Evolutionary conservation across 768 basidiomycete species (phyloP), one percentile per base, ranked within the genome.

Genomic region (Ramaria rubella): DNA sequence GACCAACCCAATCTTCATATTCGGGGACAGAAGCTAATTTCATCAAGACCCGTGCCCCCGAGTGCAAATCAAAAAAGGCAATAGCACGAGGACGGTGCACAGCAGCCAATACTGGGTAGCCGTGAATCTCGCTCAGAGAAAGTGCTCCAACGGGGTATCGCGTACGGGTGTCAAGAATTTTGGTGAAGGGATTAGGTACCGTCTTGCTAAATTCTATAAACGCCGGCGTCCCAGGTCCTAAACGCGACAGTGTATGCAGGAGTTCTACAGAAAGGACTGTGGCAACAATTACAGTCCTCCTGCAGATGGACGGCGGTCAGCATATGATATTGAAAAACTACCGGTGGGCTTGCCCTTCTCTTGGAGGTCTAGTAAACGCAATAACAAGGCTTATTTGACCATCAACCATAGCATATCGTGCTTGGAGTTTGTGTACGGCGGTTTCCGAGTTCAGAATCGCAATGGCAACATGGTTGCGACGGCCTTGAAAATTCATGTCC

Each of bases 71-170:
- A 49, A 45, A 56, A 14, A 56, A 34, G 8, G 27, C 55, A 24
- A 56, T 33, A 3, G 44, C 48, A 30, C 55, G 55, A n/a, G 43
- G 42, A 5, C 55, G 55, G 29, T 56, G 55, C 17, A 56, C 55
- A 19, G 36, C 55, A 17, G 55, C 55, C 14, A 56, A 42, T 7
- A 56, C 6, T 12, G 55, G 55, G 19, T 8, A 24, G 6, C 55
- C 55, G 4, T 48, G 17, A 24, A 56, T 56, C 8, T 56, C 55
- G 23, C 26, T 48, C 15, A 56, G 55, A n/a, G 55, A 56, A 5
- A 56, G 6, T 15, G 55, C 55, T 5, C 55, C 55, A 11, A 56
- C 55, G 19, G 55, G 46, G 30, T 56, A 48, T n/a, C 44, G 55
- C n/a, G 55, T 56, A 27, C 27, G 31, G 9, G 31, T 45, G 8